These are phyloP conservation scores for Venturia asperata DNA, from an alignment of 2,329 filamentous ascomycete species.

Conservation along the genomic window DNA sequence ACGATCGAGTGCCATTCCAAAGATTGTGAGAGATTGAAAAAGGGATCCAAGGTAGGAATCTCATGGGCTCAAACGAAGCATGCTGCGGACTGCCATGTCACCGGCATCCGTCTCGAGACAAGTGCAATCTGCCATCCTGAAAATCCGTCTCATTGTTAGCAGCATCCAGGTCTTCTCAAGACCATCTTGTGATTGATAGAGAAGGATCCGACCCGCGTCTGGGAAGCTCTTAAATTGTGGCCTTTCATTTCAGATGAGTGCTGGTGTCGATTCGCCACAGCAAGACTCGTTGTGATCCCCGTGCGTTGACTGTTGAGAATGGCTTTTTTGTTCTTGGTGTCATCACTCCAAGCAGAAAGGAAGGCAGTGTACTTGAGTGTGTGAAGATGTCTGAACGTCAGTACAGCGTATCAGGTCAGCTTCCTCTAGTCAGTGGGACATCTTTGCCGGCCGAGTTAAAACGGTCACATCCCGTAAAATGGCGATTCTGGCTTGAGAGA, in stretches of 20 bases:
- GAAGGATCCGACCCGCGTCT: neutral
- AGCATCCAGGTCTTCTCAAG: constrained; percentile 18
- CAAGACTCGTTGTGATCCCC: neutral
- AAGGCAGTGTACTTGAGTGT: neutral
- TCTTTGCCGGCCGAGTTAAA: neutral
- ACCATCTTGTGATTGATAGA: constrained; percentile 19
- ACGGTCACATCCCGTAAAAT: neutral
- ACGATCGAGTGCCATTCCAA: neutral
- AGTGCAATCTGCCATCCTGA: constrained; percentile 12
- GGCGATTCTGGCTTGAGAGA: too few relatives aligned
- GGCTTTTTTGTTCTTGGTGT: neutral
- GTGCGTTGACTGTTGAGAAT: neutral
- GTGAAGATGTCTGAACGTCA: neutral
- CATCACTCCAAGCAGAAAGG: neutral
- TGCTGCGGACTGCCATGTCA: constrained; percentile 7
- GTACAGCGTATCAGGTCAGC: neutral
- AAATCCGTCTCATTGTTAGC: constrained; percentile 16
- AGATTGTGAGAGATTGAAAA: neutral
- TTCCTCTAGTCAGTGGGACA: neutral
- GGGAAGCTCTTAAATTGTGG: neutral
- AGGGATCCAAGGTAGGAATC: neutral
- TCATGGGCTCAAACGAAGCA: neutral
- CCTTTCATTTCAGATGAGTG: neutral
- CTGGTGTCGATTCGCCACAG: neutral
- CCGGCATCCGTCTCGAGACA: constrained; percentile 11